phyloP scores from a whole-genome alignment of 2,329 filamentous ascomycete species.

The Colletotrichum shisoi region DNA sequence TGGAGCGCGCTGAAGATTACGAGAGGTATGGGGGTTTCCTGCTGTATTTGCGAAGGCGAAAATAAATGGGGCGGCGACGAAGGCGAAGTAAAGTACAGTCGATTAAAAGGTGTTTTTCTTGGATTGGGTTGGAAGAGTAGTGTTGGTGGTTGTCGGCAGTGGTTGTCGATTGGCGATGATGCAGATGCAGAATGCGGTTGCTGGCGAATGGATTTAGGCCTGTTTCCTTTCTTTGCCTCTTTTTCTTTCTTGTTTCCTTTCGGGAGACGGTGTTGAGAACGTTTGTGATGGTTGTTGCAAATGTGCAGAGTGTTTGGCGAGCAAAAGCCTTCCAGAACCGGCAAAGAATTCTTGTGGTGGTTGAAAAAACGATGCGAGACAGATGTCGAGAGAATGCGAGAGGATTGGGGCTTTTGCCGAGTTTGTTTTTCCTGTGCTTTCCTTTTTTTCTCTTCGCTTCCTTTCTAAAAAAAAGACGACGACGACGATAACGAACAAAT shows the following conservation, averaged over 20 bases:
- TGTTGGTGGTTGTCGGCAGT: not conserved
- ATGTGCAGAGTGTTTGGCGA: conserved; percentile 23
- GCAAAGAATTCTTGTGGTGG: conserved; percentile 21
- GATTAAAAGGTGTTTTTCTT: conserved; percentile 49
- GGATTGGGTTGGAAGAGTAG: not conserved
- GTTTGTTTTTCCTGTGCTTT: conserved; percentile 13
- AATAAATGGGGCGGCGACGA: conserved; percentile 5
- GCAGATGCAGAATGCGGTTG: conserved; percentile 25
- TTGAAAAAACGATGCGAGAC: conserved; percentile 38
- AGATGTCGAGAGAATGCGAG: conserved; percentile 39
- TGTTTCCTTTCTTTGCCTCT: conserved; percentile 5
- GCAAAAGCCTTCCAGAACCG: conserved; percentile 38
- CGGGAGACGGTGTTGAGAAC: not conserved
- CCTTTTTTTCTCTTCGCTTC: conserved; percentile 25
- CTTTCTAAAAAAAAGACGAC: conserved; percentile 34
- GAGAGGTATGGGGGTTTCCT: conserved; percentile 4
- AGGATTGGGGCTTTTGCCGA: not conserved
- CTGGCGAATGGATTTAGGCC: not conserved
- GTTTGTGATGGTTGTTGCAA: conserved; percentile 30
- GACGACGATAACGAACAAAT: conserved; percentile 45
- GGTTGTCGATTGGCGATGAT: conserved; percentile 19
- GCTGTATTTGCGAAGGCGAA: conserved; percentile 28
- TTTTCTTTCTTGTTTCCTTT: conserved; percentile 3
- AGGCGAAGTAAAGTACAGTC: conserved; percentile 47
- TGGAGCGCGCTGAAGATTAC: conserved; percentile 36